Evolutionary conservation across 2,329 filamentous ascomycete genomes (phyloP), one percentile per base, ranked within the genome.

Genomic region (Hortaea sp.): DNA sequence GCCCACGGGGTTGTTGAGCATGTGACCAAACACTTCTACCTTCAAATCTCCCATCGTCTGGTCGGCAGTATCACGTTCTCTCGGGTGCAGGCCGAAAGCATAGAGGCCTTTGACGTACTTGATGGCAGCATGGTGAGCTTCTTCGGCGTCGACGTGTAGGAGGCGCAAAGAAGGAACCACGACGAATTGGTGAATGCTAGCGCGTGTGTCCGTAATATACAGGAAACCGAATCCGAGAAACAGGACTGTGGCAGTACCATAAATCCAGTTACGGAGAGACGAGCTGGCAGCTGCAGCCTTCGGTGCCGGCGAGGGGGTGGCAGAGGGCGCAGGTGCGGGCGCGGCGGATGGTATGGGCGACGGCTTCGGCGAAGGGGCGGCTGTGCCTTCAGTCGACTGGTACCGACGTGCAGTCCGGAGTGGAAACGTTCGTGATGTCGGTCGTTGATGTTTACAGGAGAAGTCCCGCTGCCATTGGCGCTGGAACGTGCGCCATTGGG

Each of bases 101-200:
- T 92, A 84, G 12, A 95, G 74, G 1, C 71, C 68, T 67, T 85
- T 85, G 59, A 98, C 70, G 5, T 79, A 73, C 34, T 74, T 69
- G 2, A 86, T 88, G 43, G 86, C 85, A 20, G 76, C 73, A 60
- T 94, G 83, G 64, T 98, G 92, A n/a, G 90, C 92, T 35, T 94
- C 88, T 66, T 98, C 92, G 48, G 84, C 84, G 57, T 92, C 85
- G 4, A 82, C 75, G 64, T 79, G 84, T 48, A 85, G 48, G 44
- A 74, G 67, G 42, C 86, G 81, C 4, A 92, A 62, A 12, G 81
- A 61, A 0, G 77, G 84, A 2, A 85, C 68, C 12, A 74, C 64
- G 12, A 74, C 61, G 63, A 70, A 76, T 63, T 70, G 65, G 58
- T 77, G 74, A 27, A 76, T 58, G 55, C 71, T 69, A 5, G 74